Evolutionary conservation across 192 early-diverging fungal genomes (phyloP).

Genomic region (Mortierella antarctica): DNA sequence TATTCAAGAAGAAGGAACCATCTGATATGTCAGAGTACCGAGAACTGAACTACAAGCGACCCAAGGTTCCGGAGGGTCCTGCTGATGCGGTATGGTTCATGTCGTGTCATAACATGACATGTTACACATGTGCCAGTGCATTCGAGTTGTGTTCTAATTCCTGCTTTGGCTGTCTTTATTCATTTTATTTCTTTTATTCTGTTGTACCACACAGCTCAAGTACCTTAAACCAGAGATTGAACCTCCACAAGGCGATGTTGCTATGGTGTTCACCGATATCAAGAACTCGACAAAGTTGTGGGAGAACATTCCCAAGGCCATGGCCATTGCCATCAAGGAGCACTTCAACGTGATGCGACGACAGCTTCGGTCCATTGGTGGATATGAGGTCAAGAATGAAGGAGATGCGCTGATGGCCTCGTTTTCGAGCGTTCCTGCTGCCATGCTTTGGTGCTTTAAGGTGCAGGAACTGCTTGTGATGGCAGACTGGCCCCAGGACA

Average conservation of each 20-base stretch:
- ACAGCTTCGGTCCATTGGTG: slow-evolving; percentile 81
- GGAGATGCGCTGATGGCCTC: slow-evolving; percentile 96
- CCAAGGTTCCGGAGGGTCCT: slow-evolving; percentile 58
- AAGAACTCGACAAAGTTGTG: slow-evolving; percentile 94
- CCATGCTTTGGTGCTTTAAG: slow-evolving; percentile 88
- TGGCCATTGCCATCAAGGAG: slow-evolving; percentile 88
- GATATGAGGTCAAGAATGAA: slow-evolving; percentile 97
- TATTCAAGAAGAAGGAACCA: slow-evolving; percentile 67
- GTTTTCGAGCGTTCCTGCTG: slow-evolving; percentile 83
- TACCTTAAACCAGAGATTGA: slow-evolving; percentile 78
- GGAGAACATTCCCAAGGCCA: slow-evolving; percentile 85
- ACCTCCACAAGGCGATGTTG: slow-evolving; percentile 85
- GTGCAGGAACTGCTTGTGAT: slow-evolving; percentile 84
- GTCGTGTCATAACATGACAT: neutral
- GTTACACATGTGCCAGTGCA: neutral
- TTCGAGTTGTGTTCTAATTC: neutral
- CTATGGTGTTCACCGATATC: slow-evolving; percentile 93
- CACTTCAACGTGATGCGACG: slow-evolving; percentile 88
- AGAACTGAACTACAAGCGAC: slow-evolving; percentile 52
- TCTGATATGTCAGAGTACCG: slow-evolving; percentile 21
- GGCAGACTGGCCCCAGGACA: slow-evolving; percentile 90
- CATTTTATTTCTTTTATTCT: neutral
- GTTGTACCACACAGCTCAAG: slow-evolving; percentile 14
- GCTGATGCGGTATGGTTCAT: slow-evolving; percentile 61
- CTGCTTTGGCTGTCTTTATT: neutral